Base-by-base conservation (phyloP, 768 basidiomycete species). In the Lactarius sp. region DNA sequence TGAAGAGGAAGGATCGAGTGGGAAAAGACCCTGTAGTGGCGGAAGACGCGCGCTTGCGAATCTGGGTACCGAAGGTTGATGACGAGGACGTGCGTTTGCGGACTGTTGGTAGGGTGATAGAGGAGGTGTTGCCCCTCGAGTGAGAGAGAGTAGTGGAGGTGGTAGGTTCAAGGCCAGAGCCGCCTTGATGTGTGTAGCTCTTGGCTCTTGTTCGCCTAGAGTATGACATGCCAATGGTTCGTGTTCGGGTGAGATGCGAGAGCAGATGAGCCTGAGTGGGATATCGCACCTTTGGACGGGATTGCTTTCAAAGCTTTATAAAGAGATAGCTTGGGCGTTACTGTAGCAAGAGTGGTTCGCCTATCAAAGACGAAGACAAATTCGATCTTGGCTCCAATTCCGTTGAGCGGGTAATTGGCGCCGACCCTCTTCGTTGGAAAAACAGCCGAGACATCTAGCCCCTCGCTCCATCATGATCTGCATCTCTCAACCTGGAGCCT, bases 181-280 rank as follows among this genome's bases (percentile, higher is more conserved):
- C 39, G 44, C 56, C 39, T 34, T 27, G 62, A 13, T 7, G 46
- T 18, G 39, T 27, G 39, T 50, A 12, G 20, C 41, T 52, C 42
- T 64, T 60, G 22, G 49, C 18, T 36, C 41, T 56, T 64, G 54
- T 64, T 60, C 54, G 59, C 54, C 63, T 64, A 6, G 33, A 34
- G 10, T 31, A 52, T 39, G 63, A 64, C 63, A 64, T 64, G 27
- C 27, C 27, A 27, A 27, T 27, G 46, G 13, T 49, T 31, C 20
- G 49, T 59, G 53, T 60, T 64, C 63, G 63, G 63, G 53, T 60
- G 59, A 64, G 63, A 64, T 36, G 59, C 63, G 63, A 64, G 41
- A 27, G 12, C 4, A 44, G n/a, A 22, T 6, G 13, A 49, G 27
- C 27, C 27, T 27, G 27, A 27, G 53, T 22, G 52, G n/a, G 39